Percentiles rank a stretch among this genome's conserved stretches.
phyloP scores from a whole-genome alignment of 305 asterid species.

The Fraxinus greggii region DNA sequence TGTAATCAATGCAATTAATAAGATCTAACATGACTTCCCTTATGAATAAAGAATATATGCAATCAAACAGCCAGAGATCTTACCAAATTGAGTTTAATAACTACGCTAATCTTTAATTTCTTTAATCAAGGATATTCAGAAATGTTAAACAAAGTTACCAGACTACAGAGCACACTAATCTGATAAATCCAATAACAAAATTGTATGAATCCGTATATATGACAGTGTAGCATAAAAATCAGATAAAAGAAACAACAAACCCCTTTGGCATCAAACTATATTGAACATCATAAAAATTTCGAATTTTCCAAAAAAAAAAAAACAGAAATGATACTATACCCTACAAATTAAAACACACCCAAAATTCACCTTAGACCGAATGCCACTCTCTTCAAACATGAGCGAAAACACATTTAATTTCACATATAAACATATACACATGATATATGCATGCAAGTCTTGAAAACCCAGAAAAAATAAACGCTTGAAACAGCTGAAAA shows the following conservation, averaged over 20 bases:
- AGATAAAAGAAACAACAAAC: background rate
- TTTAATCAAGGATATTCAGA: background rate
- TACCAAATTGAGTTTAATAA: background rate
- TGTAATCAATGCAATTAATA: background rate
- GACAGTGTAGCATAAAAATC: background rate
- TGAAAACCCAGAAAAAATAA: background rate
- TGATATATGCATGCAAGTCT: background rate
- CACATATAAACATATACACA: background rate
- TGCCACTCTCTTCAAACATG: background rate
- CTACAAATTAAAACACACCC: background rate
- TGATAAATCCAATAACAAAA: background rate
- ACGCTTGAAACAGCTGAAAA: background rate
- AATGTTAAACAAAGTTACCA: background rate
- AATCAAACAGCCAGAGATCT: background rate
- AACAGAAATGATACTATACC: background rate
- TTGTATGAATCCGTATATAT: background rate
- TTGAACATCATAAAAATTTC: background rate
- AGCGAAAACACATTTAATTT: background rate
- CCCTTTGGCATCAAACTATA: background rate
- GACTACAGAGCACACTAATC: background rate
- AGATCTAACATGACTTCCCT: background rate
- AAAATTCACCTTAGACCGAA: background rate
- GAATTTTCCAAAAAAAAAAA: background rate
- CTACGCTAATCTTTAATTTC: background rate
- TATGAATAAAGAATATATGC: background rate